Base-by-base conservation (phyloP, 2,329 filamentous ascomycete genomes). In the Curvularia hawaiiensis region DNA sequence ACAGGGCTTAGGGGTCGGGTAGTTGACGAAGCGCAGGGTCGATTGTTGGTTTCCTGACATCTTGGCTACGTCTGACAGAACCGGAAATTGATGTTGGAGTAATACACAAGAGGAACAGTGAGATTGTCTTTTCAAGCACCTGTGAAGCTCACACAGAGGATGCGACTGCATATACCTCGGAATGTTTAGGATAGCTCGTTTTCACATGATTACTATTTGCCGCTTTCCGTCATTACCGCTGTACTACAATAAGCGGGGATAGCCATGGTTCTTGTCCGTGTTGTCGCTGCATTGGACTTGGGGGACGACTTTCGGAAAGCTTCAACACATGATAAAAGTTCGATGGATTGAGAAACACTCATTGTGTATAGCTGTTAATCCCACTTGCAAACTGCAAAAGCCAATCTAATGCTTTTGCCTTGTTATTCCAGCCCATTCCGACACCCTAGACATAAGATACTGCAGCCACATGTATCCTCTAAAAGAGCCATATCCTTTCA, bases 1-100 rank as follows among this genome's bases (percentile, higher is more conserved):
- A 50, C 64, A 64, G 10, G 66, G 61, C 47, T 65, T 68, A 18
- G 75, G 69, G 2, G 61, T 62, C 14, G 76, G 77, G 52, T 77
- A 78, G 54, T 76, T 73, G 60, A 73, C 62, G 62, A 73, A 75
- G 49, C 59, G 62, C 38, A 63, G 59, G 44, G 60, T 57, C 26
- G 65, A 56, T 40, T 40, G 43, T 50, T 63, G 43, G 39, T 49
- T 57, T 38, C 48, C 58, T 33, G 69, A 59, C 72, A 74, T 75
- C 30, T 56, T 64, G 58, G 54, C 58, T 56, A 50, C 33, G 30
- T 26, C 30, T 44, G 24, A 48, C 40, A 39, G 38, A 31, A 33
- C 30, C 43, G 14, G 31, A 28, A 48, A 49, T 1, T n/a, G 14
- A 31, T 48, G 26, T 7, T 47, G 31, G 14, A 47, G 18, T 0